Evolutionary conservation across 1,139 yeast genomes (phyloP), one percentile per base, ranked within the genome.

Genomic region (Kluyveromyces sp.): DNA sequence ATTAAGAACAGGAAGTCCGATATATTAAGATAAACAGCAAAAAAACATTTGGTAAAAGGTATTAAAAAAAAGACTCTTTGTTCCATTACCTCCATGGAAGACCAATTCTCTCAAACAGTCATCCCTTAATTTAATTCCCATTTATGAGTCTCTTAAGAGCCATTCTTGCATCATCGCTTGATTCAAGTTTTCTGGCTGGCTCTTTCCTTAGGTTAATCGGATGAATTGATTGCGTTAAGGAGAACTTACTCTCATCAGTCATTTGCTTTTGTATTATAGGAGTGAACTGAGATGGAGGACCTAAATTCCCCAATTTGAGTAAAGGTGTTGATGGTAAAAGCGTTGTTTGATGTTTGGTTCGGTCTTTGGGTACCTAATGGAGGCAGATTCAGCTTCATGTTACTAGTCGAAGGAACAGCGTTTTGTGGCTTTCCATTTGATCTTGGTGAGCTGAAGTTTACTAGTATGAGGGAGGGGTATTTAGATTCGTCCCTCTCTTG

Each of bases 401-500:
- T 28, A 28, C 35, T 33, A 33, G 4, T 32, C 30, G 27, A 39
- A 39, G 7, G 40, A 32, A 21, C 21, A 10, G 21, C 21, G 21
- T 15, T 15, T 15, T 15, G 21, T 4, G 45, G 27, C n/a, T 39
- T 36, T 35, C 26, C 36, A 31, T 39, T 46, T 25, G 47, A 34
- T 28, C 48, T 48, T 0, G 59, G 58, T 4, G 59, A 50, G 3
- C 51, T 53, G 41, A 51, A 45, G 36, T 48, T 54, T 21, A 45
- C 34, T 33, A 56, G 49, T 53, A 58, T 3, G 64, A 59, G 10
- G 64, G 63, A 5, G 64, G 64, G 3, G 64, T 58, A 38, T 57
- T 58, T 42, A 57, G 55, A 36, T 51, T 54, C 5, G 49, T 41
- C 7, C 54, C 51, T 28, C 53, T 51, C 34, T 48, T 8, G 63